phyloP scores from a whole-genome alignment of 1,139 yeast species.

The Sugiyamaella xylanicola region DNA sequence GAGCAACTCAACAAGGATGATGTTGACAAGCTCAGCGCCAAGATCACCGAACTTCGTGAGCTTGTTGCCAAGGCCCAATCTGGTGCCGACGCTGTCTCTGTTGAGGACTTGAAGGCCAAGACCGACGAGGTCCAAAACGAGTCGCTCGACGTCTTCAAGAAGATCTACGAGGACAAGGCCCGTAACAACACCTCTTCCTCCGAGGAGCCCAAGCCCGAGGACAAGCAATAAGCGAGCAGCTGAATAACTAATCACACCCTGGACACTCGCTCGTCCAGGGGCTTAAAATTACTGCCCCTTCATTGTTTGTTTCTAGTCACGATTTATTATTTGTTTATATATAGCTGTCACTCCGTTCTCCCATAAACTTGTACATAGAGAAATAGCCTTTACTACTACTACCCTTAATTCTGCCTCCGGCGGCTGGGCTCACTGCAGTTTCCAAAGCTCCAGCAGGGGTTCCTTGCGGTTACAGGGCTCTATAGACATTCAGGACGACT shows the following conservation, averaged over 20 bases:
- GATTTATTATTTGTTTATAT: constrained; percentile 6
- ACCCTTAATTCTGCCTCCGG: not conserved
- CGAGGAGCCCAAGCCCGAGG: constrained; percentile 29
- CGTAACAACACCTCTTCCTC: constrained; percentile 31
- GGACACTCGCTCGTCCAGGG: not conserved
- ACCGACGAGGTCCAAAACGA: constrained; percentile 91
- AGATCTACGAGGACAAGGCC: constrained; percentile 81
- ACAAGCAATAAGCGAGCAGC: constrained; percentile 7
- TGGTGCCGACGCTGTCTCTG: constrained; percentile 83
- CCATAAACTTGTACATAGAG: constrained; percentile 14
- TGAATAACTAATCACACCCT: not conserved
- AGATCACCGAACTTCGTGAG: constrained; percentile 81
- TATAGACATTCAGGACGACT: too few relatives aligned
- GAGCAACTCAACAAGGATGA: constrained; percentile 87
- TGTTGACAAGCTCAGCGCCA: constrained; percentile 81
- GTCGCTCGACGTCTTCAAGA: constrained; percentile 92
- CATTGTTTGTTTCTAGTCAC: not conserved
- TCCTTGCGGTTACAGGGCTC: too few relatives aligned
- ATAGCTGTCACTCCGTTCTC: constrained; percentile 6
- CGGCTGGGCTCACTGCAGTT: too few relatives aligned
- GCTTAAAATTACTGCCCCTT: not conserved
- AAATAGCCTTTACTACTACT: constrained; percentile 13
- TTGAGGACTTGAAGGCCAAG: constrained; percentile 86
- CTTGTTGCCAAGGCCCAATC: constrained; percentile 90
- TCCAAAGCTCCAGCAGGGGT: too few relatives aligned